Conservation (phyloP, 805 yeast genomes). For the Barnettozyma populi region DNA sequence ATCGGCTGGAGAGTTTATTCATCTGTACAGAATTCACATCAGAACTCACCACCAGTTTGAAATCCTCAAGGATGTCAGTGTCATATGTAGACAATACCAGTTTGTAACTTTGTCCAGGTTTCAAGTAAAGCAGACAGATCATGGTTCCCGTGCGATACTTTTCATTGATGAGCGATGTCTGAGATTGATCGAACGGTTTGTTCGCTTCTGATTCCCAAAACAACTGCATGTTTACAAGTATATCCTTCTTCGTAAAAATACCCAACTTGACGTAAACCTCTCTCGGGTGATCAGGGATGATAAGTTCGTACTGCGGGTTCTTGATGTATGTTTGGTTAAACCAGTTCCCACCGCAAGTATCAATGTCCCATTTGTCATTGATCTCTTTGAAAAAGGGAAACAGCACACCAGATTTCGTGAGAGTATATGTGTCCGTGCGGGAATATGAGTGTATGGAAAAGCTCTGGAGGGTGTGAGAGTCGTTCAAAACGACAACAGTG, state of each 20-base stretch:
- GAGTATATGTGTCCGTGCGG: constrained; percentile 6
- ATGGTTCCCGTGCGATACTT: constrained; percentile 29
- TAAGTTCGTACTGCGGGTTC: constrained; percentile 51
- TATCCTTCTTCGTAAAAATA: constrained; percentile 23
- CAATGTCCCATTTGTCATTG: constrained; percentile 41
- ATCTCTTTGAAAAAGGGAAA: constrained; percentile 20
- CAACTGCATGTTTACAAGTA: constrained; percentile 37
- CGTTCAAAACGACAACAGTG: constrained; percentile 25
- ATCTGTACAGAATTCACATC: constrained; percentile 8
- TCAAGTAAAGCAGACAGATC: constrained; percentile 20
- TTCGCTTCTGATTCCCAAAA: constrained; percentile 32
- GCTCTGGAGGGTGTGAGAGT: constrained; percentile 9
- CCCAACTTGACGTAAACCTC: constrained; percentile 20
- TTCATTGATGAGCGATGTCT: constrained; percentile 30
- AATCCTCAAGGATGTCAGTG: constrained; percentile 26
- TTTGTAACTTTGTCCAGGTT: constrained; percentile 36
- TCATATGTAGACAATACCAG: constrained; percentile 43
- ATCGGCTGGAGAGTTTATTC: constrained; percentile 21
- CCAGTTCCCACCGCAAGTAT: constrained; percentile 52
- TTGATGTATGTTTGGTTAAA: constrained; percentile 36
- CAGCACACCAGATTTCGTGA: constrained; percentile 30
- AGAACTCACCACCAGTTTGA: constrained; percentile 29
- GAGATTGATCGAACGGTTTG: constrained; percentile 27
- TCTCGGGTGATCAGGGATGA: constrained; percentile 20
- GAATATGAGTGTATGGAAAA: constrained; percentile 20